Conservation (phyloP, 352 stramenopile genomes). For the Aphanomyces astaci region DNA sequence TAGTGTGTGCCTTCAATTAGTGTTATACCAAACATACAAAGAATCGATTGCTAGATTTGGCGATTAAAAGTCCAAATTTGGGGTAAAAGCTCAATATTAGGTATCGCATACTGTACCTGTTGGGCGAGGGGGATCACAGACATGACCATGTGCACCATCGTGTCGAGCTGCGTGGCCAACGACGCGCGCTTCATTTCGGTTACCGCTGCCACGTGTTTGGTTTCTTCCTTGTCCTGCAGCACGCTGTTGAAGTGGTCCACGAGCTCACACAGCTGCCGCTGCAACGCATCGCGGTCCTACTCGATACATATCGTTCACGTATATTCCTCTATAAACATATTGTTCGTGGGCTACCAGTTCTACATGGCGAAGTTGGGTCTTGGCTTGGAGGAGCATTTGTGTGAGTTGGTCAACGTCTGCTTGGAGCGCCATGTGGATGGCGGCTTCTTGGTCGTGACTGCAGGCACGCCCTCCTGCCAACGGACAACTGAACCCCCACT, state of each 20-base stretch:
- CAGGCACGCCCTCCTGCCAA: too few species aligned
- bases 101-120: too few species aligned
- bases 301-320: conserved; percentile 24
- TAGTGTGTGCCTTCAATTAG: too few species aligned
- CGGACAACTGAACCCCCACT: too few species aligned
- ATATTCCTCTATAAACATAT: background rate
- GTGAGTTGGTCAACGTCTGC: conserved; percentile 29
- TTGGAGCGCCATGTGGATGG: conserved; percentile 16
- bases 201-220: conserved; percentile 45
- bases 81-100: too few species aligned
- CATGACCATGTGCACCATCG: conserved; percentile 62
- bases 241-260: conserved; percentile 18
- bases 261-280: conserved; percentile 31
- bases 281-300: conserved; percentile 28
- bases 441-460: background rate
- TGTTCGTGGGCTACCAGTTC: too few species aligned
- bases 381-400: conserved; percentile 38
- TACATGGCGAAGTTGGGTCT: conserved; percentile 38
- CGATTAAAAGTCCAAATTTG: too few species aligned
- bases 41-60: too few species aligned
- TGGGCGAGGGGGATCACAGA: conserved; percentile 55
- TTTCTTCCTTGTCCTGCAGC: conserved; percentile 37
- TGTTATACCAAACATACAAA: too few species aligned
- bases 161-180: conserved; percentile 65
- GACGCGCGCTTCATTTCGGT: conserved; percentile 57